Conservation (phyloP, 805 yeast genomes). For the Myxozyma kluyveri region DNA sequence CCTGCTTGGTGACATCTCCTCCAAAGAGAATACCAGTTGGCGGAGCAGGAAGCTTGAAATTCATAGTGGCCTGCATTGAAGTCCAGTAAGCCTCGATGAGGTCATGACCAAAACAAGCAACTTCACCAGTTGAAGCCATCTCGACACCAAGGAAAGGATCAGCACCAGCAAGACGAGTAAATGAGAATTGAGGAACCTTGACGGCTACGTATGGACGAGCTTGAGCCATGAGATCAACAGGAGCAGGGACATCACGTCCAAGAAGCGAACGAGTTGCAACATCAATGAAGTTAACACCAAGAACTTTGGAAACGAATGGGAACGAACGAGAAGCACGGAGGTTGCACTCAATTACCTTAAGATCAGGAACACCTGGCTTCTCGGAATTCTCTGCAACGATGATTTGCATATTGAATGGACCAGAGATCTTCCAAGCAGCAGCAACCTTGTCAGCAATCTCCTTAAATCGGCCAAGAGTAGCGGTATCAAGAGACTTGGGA, state of each 20-base stretch:
- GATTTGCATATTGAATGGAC: slow-evolving; percentile 98
- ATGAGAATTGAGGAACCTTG: slow-evolving; percentile 97
- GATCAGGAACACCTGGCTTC: slow-evolving; percentile 55
- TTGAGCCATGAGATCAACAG: slow-evolving; percentile 74
- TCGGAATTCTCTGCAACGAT: slow-evolving; percentile 70
- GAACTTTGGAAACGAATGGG: slow-evolving; percentile 97
- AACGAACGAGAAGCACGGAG: slow-evolving; percentile 97
- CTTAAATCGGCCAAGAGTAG: slow-evolving; percentile 68
- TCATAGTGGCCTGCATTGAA: slow-evolving; percentile 93
- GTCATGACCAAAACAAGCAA: slow-evolving; percentile 92
- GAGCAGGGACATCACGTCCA: slow-evolving; percentile 65
- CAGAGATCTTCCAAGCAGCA: slow-evolving; percentile 89
- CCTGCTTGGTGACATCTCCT: slow-evolving; percentile 76
- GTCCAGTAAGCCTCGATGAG: slow-evolving; percentile 95
- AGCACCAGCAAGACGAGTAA: slow-evolving; percentile 98
- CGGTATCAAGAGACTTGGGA: slow-evolving; percentile 73
- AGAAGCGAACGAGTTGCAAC: slow-evolving; percentile 87
- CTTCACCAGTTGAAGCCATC: slow-evolving; percentile 99
- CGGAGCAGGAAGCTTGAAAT: slow-evolving; percentile 89
- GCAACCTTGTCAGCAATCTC: slow-evolving; percentile 93
- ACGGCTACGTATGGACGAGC: slow-evolving; percentile 84
- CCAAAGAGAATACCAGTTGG: slow-evolving; percentile 89
- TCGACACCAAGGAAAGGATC: slow-evolving; percentile 99
- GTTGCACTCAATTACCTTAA: slow-evolving; percentile 98
- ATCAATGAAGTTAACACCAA: slow-evolving; percentile 91